These are phyloP conservation scores for Lyophyllum shimeji DNA, from an alignment of 768 basidiomycete species.

Conservation along the genomic window DNA sequence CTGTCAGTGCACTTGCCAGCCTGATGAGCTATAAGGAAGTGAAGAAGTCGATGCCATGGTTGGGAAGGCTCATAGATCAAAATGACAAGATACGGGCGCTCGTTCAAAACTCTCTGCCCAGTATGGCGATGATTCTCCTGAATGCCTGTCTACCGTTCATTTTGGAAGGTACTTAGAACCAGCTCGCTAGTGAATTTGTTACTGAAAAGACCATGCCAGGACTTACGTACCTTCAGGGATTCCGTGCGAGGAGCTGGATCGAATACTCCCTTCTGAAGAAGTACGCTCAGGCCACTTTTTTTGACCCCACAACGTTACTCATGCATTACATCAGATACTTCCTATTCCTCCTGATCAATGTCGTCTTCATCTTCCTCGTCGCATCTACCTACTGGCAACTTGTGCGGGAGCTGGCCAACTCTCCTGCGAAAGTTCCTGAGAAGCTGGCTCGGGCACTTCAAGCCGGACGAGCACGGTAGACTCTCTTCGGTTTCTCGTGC, in stretches of 20 bases:
- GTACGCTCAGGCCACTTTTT: constrained; percentile 41
- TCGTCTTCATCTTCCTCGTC: constrained; percentile 91
- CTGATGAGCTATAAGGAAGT: constrained; percentile 93
- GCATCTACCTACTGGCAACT: constrained; percentile 93
- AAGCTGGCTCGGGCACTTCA: constrained; percentile 85
- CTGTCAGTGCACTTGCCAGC: constrained; percentile 83
- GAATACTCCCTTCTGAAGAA: constrained; percentile 93
- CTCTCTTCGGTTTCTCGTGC: constrained; percentile 11
- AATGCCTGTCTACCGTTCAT: constrained; percentile 89
- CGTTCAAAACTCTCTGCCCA: constrained; percentile 93
- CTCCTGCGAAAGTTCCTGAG: constrained; percentile 91
- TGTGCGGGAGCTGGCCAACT: constrained; percentile 87
- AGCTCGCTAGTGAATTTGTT: neutral
- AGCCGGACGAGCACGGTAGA: constrained; percentile 69
- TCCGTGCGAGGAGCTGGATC: constrained; percentile 86
- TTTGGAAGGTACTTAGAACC: constrained; percentile 64
- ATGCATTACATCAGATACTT: constrained; percentile 67
- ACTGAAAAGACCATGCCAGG: neutral
- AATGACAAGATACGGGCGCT: constrained; percentile 81
- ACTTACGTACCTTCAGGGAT: constrained; percentile 57
- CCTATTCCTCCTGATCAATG: constrained; percentile 87
- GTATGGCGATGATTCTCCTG: constrained; percentile 84
- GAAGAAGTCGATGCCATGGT: constrained; percentile 85
- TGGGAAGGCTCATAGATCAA: constrained; percentile 80
- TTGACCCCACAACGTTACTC: neutral